Evolutionary conservation across 371 early-diverging fungal genomes (phyloP).

Genomic region (Apophysomyces variabilis): DNA sequence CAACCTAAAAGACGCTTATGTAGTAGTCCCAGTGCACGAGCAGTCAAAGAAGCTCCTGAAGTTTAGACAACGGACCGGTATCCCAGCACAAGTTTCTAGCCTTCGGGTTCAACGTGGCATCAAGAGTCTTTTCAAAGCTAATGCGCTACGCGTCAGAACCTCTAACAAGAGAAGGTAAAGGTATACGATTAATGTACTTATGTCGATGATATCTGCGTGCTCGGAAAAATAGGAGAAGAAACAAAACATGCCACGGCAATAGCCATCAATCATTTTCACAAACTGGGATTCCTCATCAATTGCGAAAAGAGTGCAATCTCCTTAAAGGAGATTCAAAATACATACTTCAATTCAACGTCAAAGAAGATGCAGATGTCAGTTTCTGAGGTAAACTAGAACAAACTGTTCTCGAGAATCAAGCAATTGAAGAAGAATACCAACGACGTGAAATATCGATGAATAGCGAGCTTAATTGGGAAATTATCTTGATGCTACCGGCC

Average conservation of each 20-base stretch:
- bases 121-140: not conserved
- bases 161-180: not conserved
- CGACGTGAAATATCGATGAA: constrained; percentile 17
- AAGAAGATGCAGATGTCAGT: constrained; percentile 18
- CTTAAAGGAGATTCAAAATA: constrained; percentile 13
- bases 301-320: constrained; percentile 18
- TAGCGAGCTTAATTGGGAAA: constrained; percentile 21
- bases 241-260: not conserved
- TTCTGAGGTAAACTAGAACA: constrained; percentile 14
- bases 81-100: not conserved
- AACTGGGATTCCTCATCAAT: constrained; percentile 19
- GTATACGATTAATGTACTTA: constrained; percentile 16
- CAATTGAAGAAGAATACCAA: not conserved
- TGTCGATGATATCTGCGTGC: constrained; percentile 24
- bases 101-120: no score
- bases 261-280: not conserved
- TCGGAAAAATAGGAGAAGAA: constrained; percentile 11
- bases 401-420: not conserved
- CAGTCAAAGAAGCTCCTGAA: not conserved
- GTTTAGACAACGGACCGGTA: not conserved
- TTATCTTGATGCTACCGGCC: constrained; percentile 21
- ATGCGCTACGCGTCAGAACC: constrained; percentile 17
- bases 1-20: constrained; percentile 18
- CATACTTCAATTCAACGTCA: constrained; percentile 20
- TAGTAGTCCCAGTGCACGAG: constrained; percentile 18